Conservation (phyloP, 2,329 filamentous ascomycete species). For the Lachnellula suecica region DNA sequence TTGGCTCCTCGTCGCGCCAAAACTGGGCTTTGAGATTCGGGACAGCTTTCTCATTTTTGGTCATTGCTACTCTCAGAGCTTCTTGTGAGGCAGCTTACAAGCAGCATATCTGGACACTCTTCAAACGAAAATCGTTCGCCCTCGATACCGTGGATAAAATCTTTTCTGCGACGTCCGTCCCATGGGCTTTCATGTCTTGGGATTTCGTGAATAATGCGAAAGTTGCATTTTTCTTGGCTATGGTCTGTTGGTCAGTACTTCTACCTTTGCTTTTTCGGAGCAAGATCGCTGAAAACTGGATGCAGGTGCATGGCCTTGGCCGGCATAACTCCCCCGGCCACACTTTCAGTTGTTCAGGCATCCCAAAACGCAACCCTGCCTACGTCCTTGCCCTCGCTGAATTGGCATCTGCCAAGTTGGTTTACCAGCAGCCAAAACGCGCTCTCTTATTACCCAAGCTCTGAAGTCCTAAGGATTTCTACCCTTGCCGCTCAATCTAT, state of each 20-base stretch:
- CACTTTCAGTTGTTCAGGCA: constrained; percentile 4
- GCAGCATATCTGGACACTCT: constrained; percentile 21
- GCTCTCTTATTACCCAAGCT: not conserved
- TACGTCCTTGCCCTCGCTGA: too few species aligned
- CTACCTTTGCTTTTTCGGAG: not conserved
- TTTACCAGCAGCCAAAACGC: not conserved
- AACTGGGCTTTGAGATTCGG: constrained; percentile 17
- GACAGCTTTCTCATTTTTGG: constrained; percentile 17
- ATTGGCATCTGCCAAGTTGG: too few species aligned
- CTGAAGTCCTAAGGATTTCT: constrained; percentile 1
- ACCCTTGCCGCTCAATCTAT: not conserved
- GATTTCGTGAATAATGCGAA: constrained; percentile 8
- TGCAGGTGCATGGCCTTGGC: constrained; percentile 8
- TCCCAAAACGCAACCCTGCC: too few species aligned
- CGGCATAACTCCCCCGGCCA: constrained; percentile 8
- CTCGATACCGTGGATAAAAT: constrained; percentile 18
- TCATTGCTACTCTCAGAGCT: constrained; percentile 12
- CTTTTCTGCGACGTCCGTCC: constrained; percentile 15
- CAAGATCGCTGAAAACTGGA: not conserved
- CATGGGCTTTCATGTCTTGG: constrained; percentile 6
- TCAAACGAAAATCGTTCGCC: constrained; percentile 12
- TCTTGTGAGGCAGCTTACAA: constrained; percentile 10
- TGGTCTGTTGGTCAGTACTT: constrained; percentile 7
- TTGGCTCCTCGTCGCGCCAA: constrained; percentile 7
- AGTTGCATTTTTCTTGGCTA: not conserved